Evolutionary conservation across 2,329 filamentous ascomycete species (phyloP).

Genomic region (Didymella sp.): DNA sequence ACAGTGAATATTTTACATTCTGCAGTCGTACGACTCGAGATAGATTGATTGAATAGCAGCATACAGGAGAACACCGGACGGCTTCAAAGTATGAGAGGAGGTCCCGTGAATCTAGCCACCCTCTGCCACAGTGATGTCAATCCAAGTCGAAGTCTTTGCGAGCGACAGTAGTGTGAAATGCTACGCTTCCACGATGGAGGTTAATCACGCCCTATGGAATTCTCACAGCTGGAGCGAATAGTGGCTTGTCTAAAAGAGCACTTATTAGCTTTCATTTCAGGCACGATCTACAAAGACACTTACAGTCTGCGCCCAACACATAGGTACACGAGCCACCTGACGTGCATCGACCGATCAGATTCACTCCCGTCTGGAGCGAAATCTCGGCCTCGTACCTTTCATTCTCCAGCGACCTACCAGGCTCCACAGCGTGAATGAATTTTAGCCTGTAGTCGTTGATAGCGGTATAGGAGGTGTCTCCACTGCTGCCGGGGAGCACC

Average conservation of each 20-base stretch:
- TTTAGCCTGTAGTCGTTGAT: constrained; percentile 27
- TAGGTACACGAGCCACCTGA: constrained; percentile 5
- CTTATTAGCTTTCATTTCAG: background rate
- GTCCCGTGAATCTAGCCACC: too few relatives aligned
- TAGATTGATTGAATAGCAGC: too few relatives aligned
- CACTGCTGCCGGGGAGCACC: constrained; percentile 20
- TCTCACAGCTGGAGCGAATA: background rate
- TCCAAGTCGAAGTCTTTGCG: too few relatives aligned
- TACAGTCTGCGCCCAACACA: background rate
- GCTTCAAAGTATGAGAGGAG: too few relatives aligned
- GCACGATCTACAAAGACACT: background rate
- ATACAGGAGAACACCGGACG: too few relatives aligned
- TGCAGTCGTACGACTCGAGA: too few relatives aligned
- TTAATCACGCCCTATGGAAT: background rate
- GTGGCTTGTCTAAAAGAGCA: background rate
- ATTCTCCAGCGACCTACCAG: constrained; percentile 14
- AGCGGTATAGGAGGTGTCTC: constrained; percentile 4
- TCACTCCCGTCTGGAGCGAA: constrained; percentile 25
- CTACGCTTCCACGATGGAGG: too few relatives aligned
- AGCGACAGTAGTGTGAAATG: too few relatives aligned
- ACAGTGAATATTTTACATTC: too few relatives aligned
- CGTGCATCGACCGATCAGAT: constrained; percentile 18
- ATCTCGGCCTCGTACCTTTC: constrained; percentile 25
- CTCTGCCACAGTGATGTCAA: too few relatives aligned
- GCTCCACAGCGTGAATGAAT: constrained; percentile 28